Base-by-base conservation (phyloP, 768 basidiomycete genomes). In the Lyophyllum atratum region DNA sequence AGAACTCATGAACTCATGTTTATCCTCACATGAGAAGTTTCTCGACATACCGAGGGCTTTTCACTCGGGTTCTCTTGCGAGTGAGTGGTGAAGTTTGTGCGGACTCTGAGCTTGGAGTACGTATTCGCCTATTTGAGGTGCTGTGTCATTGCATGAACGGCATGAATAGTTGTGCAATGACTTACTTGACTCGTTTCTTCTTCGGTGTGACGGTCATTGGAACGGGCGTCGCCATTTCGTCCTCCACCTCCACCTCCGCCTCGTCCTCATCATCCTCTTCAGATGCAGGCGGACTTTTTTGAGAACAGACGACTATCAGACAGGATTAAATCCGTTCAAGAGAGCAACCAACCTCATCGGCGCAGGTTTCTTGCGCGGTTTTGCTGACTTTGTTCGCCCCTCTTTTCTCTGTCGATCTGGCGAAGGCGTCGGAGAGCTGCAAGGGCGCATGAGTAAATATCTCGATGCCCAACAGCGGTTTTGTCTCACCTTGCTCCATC, bases 171-270 rank as follows among this genome's bases (percentile, higher is more conserved):
- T 28, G 10, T 48, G 17, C 12, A 19, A 22, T 8, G 22, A 54
- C 67, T 55, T 39, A 74, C 72, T 73, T 74, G 8, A 66, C 59
- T 33, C 72, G 70, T 55, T 69, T 69, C 57, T 66, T 70, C 60
- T 69, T 72, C 8, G 72, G 73, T 2, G 72, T 72, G 15, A 48
- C 53, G 6, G 51, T 55, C 14, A 34, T 7, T 25, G 37, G 57
- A 42, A 59, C 53, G 29, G 60, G 60, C 39, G 70, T 63, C n/a
- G 31, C 17, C n/a, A 48, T 26, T 39, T 56, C 56, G 54, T 58
- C 55, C 67, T 64, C 55, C 11, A 65, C 64, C 24, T 59, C 64
- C 26, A 62, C 63, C 29, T 64, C 55, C 11, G 64, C 64, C 24
- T 59, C 64, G 29, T 63, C 63, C 29, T 64, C 33, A 12, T 52